Base-by-base conservation (phyloP, 441 rosid species). In the Hypseocharis bilobata region DNA sequence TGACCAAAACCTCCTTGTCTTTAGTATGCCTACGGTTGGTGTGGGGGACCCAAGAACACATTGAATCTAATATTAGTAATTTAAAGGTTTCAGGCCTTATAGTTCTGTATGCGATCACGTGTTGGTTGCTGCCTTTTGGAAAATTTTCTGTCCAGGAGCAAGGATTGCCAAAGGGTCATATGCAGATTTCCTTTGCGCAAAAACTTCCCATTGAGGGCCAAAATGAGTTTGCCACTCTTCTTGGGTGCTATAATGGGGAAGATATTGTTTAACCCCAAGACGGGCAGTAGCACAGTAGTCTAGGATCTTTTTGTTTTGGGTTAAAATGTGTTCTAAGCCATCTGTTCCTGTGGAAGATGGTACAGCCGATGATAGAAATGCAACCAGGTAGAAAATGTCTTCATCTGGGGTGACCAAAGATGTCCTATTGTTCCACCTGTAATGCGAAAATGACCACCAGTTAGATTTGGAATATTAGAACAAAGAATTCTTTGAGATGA, bases 391-490 rank as follows among this genome's bases (percentile, higher is more conserved):
- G 84, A 92, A 92, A 73, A 87, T 67, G 67, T 92, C 96, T 75
- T 88, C 97, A 20, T 85, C 88, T 54, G 97, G 98, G 47, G 85
- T 85, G 27, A 83, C 88, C 60, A 70, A 91, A 63, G 98, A 92
- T 10, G 88, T 90, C 82, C 91, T 79, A 64, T 90, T 87, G 85
- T 90, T 91, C 98, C 97, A 92, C 83, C 98, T 92, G 85, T 23
- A 17, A 17, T 47, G 6, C 17, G 54, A 47, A 47, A 17, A 47
- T 17, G 54, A 47, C 23, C 23, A 0, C 23, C 22, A 4, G 23
- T 47, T 47, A 47, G 54, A 16, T 0, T 47, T 14, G 20, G 7
- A 42, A 3, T 14, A 14, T 42, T 14, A 42, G 47, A 42, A 3
- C 47, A 42, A 42, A 16, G 47, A 1, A 17, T 45, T 45, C 16